phyloP scores from a whole-genome alignment of 2,329 filamentous ascomycete species.

The Penicillium verrucosum region DNA sequence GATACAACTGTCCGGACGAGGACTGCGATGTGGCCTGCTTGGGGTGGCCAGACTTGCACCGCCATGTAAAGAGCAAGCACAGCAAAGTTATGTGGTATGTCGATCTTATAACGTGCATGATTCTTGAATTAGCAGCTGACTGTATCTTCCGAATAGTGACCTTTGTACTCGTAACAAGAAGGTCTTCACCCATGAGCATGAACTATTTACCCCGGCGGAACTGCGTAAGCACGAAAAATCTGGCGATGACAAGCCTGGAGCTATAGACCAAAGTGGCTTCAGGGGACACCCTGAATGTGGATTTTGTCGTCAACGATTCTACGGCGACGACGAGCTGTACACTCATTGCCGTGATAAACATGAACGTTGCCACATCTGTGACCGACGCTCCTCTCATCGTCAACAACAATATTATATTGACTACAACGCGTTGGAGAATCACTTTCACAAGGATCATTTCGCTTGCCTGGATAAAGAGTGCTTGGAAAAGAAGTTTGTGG shows the following conservation, averaged over 20 bases:
- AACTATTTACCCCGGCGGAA: slow-evolving; percentile 78
- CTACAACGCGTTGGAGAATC: slow-evolving; percentile 79
- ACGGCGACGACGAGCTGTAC: slow-evolving; percentile 92
- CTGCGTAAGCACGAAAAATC: slow-evolving; percentile 83
- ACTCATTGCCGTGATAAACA: slow-evolving; percentile 91
- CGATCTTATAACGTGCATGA: background rate
- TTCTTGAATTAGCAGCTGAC: slow-evolving; percentile 10
- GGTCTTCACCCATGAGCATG: slow-evolving; percentile 96
- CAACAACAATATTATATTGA: slow-evolving; percentile 88
- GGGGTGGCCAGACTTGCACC: slow-evolving; percentile 73
- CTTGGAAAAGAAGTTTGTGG: slow-evolving; percentile 94
- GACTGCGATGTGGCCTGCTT: slow-evolving; percentile 82
- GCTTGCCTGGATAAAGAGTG: slow-evolving; percentile 82
- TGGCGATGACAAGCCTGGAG: slow-evolving; percentile 86
- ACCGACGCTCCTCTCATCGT: slow-evolving; percentile 60
- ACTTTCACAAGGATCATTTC: slow-evolving; percentile 86
- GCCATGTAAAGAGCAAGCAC: slow-evolving; percentile 78
- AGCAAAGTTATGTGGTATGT: slow-evolving; percentile 77
- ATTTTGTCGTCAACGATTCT: slow-evolving; percentile 89
- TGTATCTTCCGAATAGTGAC: slow-evolving; percentile 55
- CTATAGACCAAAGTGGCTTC: slow-evolving; percentile 90
- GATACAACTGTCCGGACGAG: slow-evolving; percentile 90
- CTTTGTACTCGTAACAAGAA: slow-evolving; percentile 93
- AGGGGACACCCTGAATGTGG: slow-evolving; percentile 91
- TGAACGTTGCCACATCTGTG: slow-evolving; percentile 92